Percentiles rank a stretch among this genome's conserved stretches.
Conservation (phyloP, 202 grass and related monocot species). For the Panicum hallii region DNA sequence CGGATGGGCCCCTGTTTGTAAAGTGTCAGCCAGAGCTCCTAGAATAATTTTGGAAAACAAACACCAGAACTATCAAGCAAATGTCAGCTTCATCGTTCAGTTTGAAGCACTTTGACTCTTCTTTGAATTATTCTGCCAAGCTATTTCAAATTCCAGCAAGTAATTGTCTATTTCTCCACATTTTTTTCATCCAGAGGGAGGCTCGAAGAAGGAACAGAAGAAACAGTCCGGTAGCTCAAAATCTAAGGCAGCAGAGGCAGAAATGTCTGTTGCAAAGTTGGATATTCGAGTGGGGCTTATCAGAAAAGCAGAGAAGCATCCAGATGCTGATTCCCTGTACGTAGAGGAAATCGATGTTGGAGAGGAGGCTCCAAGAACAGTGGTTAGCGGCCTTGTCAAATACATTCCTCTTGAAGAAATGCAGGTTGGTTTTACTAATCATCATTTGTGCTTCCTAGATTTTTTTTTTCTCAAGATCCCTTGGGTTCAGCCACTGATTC, state of each 20-base stretch:
- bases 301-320: slow-evolving; percentile 89
- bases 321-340: slow-evolving; percentile 94
- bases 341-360: slow-evolving; percentile 98
- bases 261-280: slow-evolving; percentile 72
- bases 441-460: slow-evolving; percentile 18
- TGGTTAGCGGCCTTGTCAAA: slow-evolving; percentile 98
- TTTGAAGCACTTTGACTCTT: background rate
- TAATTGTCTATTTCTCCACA: slow-evolving; percentile 3
- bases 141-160: slow-evolving; percentile 30
- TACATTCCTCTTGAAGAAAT: slow-evolving; percentile 96
- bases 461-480: background rate
- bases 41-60: slow-evolving; percentile 1
- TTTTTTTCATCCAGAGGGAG: slow-evolving; percentile 56
- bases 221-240: slow-evolving; percentile 76
- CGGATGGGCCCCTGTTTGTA: background rate
- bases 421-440: slow-evolving; percentile 57
- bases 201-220: slow-evolving; percentile 69
- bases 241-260: slow-evolving; percentile 69
- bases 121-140: slow-evolving; percentile 2
- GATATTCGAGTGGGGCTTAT: slow-evolving; percentile 94
- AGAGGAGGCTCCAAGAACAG: slow-evolving; percentile 81
- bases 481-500: slow-evolving; percentile 11
- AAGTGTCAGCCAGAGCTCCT: background rate
- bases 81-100: background rate
- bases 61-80: background rate